These are phyloP conservation scores for Globisporangium parvum DNA, from an alignment of 352 stramenopile genomes.

Conservation along the genomic window DNA sequence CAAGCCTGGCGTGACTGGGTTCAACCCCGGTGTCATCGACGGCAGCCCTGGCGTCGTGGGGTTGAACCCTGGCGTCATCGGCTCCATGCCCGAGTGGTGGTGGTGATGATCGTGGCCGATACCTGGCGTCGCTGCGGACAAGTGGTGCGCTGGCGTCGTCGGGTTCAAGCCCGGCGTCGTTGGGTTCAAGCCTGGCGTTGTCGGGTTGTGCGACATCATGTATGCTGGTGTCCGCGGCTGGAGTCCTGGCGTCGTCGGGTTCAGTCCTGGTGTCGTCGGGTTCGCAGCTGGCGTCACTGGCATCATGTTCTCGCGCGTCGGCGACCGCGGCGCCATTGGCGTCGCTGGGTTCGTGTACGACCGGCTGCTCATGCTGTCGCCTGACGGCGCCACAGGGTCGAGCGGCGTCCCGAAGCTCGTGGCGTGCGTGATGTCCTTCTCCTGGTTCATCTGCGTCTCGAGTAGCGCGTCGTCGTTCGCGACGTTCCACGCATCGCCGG, in stretches of 20 bases:
- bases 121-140: conserved; percentile 66
- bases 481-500: conserved; percentile 78
- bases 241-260: conserved; percentile 75
- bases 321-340: conserved; percentile 56
- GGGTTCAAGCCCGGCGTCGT: conserved; percentile 76
- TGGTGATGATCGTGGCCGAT: conserved; percentile 56
- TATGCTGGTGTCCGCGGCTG: conserved; percentile 72
- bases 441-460: conserved; percentile 85
- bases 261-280: conserved; percentile 70
- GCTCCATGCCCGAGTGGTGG: conserved; percentile 66
- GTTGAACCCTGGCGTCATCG: conserved; percentile 85
- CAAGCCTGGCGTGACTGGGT: conserved; percentile 74
- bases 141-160: conserved; percentile 58
- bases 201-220: conserved; percentile 73
- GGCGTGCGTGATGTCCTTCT: conserved; percentile 86
- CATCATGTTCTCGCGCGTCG: conserved; percentile 53
- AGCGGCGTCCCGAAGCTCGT: conserved; percentile 81
- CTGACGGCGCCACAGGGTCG: conserved; percentile 66
- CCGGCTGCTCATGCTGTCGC: conserved; percentile 36
- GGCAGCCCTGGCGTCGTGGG: conserved; percentile 76
- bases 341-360: conserved; percentile 46
- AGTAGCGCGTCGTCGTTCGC: conserved; percentile 82
- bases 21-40: conserved; percentile 74
- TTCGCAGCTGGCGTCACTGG: conserved; percentile 66
- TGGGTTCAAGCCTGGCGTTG: conserved; percentile 74